These are phyloP conservation scores for Casuarina glauca DNA, from an alignment of 306 rosid genomes.

Conservation along the genomic window DNA sequence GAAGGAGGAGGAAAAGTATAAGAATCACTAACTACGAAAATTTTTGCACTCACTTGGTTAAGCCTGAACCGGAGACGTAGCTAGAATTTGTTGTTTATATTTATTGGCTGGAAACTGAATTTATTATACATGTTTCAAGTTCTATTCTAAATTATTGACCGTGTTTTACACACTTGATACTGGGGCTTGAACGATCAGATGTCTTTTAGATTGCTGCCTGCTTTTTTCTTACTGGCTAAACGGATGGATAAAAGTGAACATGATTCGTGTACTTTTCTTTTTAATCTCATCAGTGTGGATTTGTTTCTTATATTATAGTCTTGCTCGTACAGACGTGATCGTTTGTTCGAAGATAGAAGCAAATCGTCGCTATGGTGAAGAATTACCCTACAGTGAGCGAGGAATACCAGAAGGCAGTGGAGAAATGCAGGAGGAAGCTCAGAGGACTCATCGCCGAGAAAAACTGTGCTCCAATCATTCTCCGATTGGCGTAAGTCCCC, in stretches of 20 bases:
- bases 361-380: conserved; percentile 41
- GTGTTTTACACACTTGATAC: background rate
- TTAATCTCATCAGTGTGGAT: background rate
- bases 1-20: background rate
- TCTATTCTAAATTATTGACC: background rate
- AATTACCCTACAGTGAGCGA: conserved; percentile 48
- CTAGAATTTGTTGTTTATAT: too few species aligned
- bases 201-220: background rate
- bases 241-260: background rate
- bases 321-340: background rate
- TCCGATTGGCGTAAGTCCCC: conserved; percentile 50
- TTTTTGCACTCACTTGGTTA: too few species aligned
- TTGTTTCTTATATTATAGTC: background rate
- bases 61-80: too few species aligned
- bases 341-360: background rate
- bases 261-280: background rate
- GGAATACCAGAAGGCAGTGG: conserved; percentile 48
- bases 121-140: background rate
- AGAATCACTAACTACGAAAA: background rate
- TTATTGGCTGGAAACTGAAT: too few species aligned
- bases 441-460: conserved; percentile 62
- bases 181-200: background rate
- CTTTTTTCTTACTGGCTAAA: background rate
- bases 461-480: conserved; percentile 62
- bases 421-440: conserved; percentile 61